phyloP scores from a whole-genome alignment of 129 eudicot species.

The Escallonia herrerae region DNA sequence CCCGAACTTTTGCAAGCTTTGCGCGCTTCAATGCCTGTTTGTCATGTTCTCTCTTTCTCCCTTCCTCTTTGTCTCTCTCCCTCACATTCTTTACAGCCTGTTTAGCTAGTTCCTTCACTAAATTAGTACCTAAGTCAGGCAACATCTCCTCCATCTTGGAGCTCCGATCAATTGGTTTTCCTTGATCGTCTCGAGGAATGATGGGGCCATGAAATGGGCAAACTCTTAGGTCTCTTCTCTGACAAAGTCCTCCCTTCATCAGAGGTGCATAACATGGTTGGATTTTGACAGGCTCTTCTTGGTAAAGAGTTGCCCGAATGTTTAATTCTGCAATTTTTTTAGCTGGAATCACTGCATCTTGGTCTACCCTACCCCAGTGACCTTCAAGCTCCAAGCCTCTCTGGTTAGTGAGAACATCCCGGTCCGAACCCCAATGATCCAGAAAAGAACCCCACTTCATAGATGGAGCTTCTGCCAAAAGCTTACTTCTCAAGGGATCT shows the following conservation, averaged over 20 bases:
- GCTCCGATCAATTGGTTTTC: slow-evolving; percentile 37
- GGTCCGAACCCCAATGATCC: slow-evolving; percentile 77
- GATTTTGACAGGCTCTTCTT: slow-evolving; percentile 65
- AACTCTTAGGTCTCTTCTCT: slow-evolving; percentile 59
- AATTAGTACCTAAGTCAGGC: slow-evolving; percentile 21
- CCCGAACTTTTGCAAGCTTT: slow-evolving; percentile 68
- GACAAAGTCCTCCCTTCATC: slow-evolving; percentile 71
- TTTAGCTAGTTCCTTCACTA: slow-evolving; percentile 42
- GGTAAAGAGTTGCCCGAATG: slow-evolving; percentile 59
- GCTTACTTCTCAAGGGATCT: slow-evolving; percentile 61
- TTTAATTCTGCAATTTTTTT: slow-evolving; percentile 81
- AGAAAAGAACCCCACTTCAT: slow-evolving; percentile 77
- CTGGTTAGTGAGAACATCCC: slow-evolving; percentile 77
- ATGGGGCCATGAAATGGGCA: slow-evolving; percentile 95
- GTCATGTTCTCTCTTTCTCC: slow-evolving; percentile 44
- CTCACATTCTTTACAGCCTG: slow-evolving; percentile 85
- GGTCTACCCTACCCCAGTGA: slow-evolving; percentile 96
- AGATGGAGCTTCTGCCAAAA: slow-evolving; percentile 80
- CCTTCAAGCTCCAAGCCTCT: slow-evolving; percentile 86
- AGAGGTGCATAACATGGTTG: slow-evolving; percentile 79
- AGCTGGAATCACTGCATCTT: slow-evolving; percentile 78
- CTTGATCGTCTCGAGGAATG: slow-evolving; percentile 66
- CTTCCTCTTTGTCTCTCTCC: slow-evolving; percentile 61
- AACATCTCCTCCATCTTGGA: slow-evolving; percentile 18
- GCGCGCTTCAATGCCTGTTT: slow-evolving; percentile 58